A percentile compares a stretch with the other conserved stretches of the same genome.
phyloP scores from a whole-genome alignment of 495 filamentous ascomycete genomes.

The Amniculicola lignicola region DNA sequence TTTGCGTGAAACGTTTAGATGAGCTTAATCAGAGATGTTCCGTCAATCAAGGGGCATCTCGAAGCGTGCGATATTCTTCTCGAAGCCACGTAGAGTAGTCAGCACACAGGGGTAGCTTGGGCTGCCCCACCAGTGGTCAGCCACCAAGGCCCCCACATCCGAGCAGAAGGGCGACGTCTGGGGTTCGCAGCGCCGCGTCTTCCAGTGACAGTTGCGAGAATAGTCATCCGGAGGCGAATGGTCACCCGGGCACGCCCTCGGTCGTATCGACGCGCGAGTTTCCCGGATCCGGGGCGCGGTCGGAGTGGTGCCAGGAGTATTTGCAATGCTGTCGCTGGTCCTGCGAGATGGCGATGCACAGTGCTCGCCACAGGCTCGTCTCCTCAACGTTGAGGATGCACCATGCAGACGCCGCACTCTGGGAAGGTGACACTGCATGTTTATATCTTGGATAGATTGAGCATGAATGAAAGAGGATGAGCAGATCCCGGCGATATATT shows the following conservation, averaged over 20 bases:
- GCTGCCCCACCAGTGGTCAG: constrained; percentile 14
- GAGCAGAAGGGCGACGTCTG: neutral
- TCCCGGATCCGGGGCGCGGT: neutral
- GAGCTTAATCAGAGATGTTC: constrained; percentile 13
- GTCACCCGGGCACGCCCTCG: constrained; percentile 6
- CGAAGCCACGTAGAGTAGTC: constrained; percentile 6
- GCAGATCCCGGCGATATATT: constrained; percentile 19
- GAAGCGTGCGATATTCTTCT: constrained; percentile 8
- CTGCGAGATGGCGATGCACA: neutral
- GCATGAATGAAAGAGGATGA: constrained; percentile 19
- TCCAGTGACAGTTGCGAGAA: neutral
- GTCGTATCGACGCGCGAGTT: neutral
- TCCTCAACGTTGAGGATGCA: neutral
- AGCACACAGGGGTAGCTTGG: constrained; percentile 5
- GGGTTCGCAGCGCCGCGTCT: neutral
- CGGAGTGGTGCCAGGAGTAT: neutral
- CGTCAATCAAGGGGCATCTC: constrained; percentile 19
- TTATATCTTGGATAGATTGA: constrained; percentile 22
- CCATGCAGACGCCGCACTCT: constrained; percentile 25
- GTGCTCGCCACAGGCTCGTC: neutral
- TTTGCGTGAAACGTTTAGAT: constrained; percentile 26
- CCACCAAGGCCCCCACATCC: constrained; percentile 23
- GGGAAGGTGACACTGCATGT: constrained; percentile 14
- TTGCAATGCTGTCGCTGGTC: no score
- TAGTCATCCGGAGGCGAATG: constrained; percentile 11